These are phyloP conservation scores for Blastobotrys terrestris DNA, from an alignment of 805 yeast species.

Conservation along the genomic window DNA sequence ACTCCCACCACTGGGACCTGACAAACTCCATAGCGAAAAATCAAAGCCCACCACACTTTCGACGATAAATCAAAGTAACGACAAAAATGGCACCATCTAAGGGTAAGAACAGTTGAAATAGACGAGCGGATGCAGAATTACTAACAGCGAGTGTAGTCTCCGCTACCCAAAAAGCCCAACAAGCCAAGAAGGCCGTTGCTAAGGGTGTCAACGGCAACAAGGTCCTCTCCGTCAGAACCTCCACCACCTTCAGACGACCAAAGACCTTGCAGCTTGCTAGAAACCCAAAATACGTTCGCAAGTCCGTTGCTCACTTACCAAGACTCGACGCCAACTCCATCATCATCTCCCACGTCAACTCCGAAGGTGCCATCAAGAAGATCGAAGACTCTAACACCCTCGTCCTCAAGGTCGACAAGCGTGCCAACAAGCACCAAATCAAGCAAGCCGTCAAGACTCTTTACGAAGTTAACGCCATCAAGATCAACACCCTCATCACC, in stretches of 20 bases:
- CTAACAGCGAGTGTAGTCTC: constrained; percentile 18
- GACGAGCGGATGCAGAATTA: not conserved
- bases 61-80: not conserved
- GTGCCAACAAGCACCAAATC: constrained; percentile 98
- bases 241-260: constrained; percentile 94
- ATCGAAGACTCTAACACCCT: constrained; percentile 99
- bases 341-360: constrained; percentile 89
- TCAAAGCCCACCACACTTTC: not conserved
- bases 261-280: constrained; percentile 92
- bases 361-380: constrained; percentile 99
- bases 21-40: not conserved
- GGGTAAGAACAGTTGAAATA: not conserved
- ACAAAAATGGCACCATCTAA: constrained; percentile 1
- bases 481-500: constrained; percentile 95
- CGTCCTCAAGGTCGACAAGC: constrained; percentile 95
- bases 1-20: not conserved
- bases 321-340: constrained; percentile 95
- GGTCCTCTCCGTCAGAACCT: constrained; percentile 88
- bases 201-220: constrained; percentile 94
- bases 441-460: constrained; percentile 97
- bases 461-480: constrained; percentile 89
- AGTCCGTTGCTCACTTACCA: constrained; percentile 94
- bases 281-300: constrained; percentile 90
- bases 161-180: constrained; percentile 70
- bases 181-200: constrained; percentile 98